These are phyloP conservation scores for Wallacemonas sp. DNA, from an alignment of 208 protist species.

Conservation along the genomic window DNA sequence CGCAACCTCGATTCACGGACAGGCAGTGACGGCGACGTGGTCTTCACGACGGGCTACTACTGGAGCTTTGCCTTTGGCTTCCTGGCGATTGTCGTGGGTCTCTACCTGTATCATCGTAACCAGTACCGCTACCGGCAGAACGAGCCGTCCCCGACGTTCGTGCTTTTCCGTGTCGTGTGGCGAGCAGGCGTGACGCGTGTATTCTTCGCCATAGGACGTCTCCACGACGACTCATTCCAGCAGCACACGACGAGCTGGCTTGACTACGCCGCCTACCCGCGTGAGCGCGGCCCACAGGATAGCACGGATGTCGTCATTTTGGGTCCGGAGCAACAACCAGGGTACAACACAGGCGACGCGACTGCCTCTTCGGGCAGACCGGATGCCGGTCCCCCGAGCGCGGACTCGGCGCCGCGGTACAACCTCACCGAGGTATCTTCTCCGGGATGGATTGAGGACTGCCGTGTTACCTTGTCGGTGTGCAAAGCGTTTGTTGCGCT, in stretches of 20 bases:
- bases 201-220: conserved; percentile 17
- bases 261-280: conserved; percentile 12
- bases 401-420: background rate
- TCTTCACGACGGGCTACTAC: conserved; percentile 65
- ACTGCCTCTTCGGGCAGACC: background rate
- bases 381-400: background rate
- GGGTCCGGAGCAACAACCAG: background rate
- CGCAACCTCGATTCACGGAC: conserved; percentile 32
- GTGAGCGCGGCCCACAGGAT: background rate
- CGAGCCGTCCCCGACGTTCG: conserved; percentile 33
- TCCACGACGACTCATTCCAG: conserved; percentile 15
- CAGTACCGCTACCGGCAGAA: conserved; percentile 25
- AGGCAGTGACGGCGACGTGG: conserved; percentile 19
- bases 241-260: background rate
- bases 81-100: conserved; percentile 31
- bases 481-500: conserved; percentile 54
- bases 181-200: conserved; percentile 24
- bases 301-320: background rate
- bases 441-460: conserved; percentile 28
- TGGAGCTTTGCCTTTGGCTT: conserved; percentile 43
- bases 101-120: conserved; percentile 13
- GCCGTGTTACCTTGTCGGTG: conserved; percentile 29
- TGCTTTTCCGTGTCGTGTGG: conserved; percentile 43
- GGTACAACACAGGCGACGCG: background rate
- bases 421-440: background rate